phyloP scores from a whole-genome alignment of 371 early-diverging fungal species.

The Thermomucor indicae-seudaticae region DNA sequence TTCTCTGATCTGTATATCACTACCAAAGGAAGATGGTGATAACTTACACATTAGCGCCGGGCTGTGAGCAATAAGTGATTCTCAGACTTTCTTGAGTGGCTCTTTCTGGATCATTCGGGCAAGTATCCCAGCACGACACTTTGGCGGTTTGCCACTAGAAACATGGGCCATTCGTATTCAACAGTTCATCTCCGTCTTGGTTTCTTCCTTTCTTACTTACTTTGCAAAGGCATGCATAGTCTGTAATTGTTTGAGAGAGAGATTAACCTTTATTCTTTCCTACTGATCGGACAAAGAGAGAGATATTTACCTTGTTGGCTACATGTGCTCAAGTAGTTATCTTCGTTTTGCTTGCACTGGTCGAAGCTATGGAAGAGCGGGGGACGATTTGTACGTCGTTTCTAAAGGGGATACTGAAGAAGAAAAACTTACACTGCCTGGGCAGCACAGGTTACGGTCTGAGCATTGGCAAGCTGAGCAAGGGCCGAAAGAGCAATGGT shows the following conservation, averaged over 20 bases:
- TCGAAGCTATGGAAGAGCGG: constrained; percentile 6
- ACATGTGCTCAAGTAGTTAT: constrained; percentile 16
- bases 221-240: constrained; percentile 20
- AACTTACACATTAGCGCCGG: constrained; percentile 23
- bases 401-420: neutral
- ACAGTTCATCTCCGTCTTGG: neutral
- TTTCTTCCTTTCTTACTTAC: constrained; percentile 4
- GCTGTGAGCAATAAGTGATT: constrained; percentile 34
- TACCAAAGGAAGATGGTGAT: no score
- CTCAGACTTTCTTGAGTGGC: constrained; percentile 15
- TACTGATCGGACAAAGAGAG: no score
- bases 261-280: neutral
- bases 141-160: constrained; percentile 21
- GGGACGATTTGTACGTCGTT: no score
- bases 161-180: neutral
- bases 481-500: constrained; percentile 3
- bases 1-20: no score
- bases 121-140: constrained; percentile 23
- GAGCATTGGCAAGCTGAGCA: constrained; percentile 5
- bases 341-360: constrained; percentile 14
- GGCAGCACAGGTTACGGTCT: constrained; percentile 14
- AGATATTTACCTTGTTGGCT: constrained; percentile 12
- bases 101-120: constrained; percentile 18
- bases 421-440: constrained; percentile 23
- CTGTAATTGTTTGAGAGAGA: no score